phyloP scores from a whole-genome alignment of 1,284 basidiomycete genomes.

The Wallemia hederae region DNA sequence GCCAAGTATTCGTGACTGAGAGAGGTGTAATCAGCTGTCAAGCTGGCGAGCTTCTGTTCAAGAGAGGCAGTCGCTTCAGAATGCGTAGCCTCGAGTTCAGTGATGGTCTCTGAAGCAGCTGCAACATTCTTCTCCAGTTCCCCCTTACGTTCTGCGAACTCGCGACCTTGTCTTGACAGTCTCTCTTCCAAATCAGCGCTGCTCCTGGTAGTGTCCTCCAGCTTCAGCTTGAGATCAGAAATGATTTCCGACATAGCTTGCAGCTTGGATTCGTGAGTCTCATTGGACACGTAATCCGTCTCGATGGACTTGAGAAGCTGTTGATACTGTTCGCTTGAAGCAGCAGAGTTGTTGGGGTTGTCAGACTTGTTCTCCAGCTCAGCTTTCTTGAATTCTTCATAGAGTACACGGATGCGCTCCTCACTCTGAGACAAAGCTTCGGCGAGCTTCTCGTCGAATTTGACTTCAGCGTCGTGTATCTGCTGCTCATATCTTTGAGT shows the following conservation, averaged over 20 bases:
- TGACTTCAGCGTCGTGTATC: not conserved
- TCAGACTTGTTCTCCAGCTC: not conserved
- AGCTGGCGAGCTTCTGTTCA: not conserved
- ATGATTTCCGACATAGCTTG: not conserved
- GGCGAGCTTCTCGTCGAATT: not conserved
- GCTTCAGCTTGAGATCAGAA: not conserved
- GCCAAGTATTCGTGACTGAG: not conserved
- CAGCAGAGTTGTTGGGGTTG: not conserved
- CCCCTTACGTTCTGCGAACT: no score
- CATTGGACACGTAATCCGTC: no score
- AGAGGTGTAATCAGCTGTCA: not conserved
- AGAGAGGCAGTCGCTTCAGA: no score
- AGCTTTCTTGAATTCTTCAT: not conserved
- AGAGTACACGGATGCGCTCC: not conserved
- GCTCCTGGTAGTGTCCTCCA: no score
- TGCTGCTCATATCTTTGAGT: no score
- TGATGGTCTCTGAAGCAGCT: not conserved
- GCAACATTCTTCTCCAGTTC: no score
- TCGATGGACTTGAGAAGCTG: no score
- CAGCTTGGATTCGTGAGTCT: not conserved
- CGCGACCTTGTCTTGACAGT: no score
- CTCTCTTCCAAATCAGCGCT: no score
- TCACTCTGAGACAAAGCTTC: not conserved
- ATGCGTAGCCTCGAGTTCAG: no score
- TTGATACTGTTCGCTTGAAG: no score